Conservation (phyloP, 2,329 filamentous ascomycete genomes). For the Setomelanomma holmii region DNA sequence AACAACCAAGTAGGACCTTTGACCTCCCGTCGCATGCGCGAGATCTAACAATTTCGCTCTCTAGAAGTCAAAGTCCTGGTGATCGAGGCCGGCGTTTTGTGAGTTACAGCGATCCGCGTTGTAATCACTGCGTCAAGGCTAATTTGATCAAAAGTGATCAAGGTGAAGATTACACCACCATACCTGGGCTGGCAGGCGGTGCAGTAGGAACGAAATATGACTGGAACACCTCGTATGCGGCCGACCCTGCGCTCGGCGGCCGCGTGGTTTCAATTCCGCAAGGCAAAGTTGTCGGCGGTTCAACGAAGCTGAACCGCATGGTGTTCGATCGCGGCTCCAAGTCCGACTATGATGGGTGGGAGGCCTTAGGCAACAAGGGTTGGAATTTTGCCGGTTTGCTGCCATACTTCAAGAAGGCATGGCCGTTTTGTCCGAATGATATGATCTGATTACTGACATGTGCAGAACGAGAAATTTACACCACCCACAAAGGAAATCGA, state of each 20-base stretch:
- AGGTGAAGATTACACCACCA: conserved; percentile 29
- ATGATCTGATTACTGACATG: conserved; percentile 6
- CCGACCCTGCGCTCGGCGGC: conserved; percentile 15
- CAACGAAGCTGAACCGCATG: conserved; percentile 50
- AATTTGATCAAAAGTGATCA: conserved; percentile 19
- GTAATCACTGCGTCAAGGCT: conserved; percentile 1
- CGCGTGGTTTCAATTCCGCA: conserved; percentile 20
- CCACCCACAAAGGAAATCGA: conserved; percentile 22
- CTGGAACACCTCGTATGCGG: conserved; percentile 30
- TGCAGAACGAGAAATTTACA: conserved; percentile 28
- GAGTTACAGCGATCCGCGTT: neutral
- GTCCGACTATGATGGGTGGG: conserved; percentile 43
- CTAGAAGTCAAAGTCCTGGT: conserved; percentile 27
- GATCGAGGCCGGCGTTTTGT: conserved; percentile 35
- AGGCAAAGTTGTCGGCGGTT: conserved; percentile 33
- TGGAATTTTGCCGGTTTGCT: conserved; percentile 38
- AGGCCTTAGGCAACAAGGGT: conserved; percentile 30
- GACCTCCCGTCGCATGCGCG: no score
- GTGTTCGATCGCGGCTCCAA: conserved; percentile 36
- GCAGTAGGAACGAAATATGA: conserved; percentile 34
- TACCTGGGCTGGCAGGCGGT: conserved; percentile 32
- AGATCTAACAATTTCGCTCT: neutral
- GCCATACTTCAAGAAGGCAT: conserved; percentile 33
- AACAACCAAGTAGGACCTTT: conserved; percentile 19
- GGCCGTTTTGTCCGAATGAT: neutral